phyloP scores from a whole-genome alignment of 306 rosid species.

The Trifolium subterraneum region DNA sequence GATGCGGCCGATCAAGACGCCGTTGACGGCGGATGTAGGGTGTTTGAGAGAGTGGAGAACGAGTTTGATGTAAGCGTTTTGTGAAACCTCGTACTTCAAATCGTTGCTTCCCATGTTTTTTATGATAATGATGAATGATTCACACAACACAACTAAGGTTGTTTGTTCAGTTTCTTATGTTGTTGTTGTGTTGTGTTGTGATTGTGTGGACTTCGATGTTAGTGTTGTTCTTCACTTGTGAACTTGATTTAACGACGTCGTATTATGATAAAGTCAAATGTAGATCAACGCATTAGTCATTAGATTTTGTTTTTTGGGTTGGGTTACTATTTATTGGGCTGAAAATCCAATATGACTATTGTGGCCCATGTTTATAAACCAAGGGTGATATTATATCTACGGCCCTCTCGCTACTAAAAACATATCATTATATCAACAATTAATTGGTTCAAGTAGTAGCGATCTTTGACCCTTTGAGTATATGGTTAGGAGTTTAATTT shows the following conservation, averaged over 20 bases:
- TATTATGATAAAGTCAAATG: background rate
- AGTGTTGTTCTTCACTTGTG: background rate
- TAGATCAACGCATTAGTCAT: background rate
- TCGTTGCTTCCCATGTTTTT: slow-evolving; percentile 71
- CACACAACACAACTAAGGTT: background rate
- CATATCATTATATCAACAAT: no score
- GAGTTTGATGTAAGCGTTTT: slow-evolving; percentile 84
- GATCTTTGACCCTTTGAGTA: no score
- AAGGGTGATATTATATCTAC: no score
- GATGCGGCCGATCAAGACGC: slow-evolving; percentile 80
- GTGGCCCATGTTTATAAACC: no score
- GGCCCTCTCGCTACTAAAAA: no score
- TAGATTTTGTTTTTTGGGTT: background rate
- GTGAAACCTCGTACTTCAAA: slow-evolving; percentile 73
- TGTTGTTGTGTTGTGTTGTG: slow-evolving; percentile 1
- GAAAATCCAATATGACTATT: background rate
- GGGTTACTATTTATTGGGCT: background rate
- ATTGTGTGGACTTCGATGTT: background rate
- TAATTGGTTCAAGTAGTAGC: no score
- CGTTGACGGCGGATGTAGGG: slow-evolving; percentile 88
- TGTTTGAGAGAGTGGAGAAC: slow-evolving; percentile 85
- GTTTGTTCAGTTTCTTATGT: slow-evolving; percentile 16
- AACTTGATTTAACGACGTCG: slow-evolving; percentile 3
- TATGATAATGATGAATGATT: background rate
- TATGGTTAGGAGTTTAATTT: no score